Evolutionary conservation across 257 asterid genomes (phyloP).

Genomic region (Craterostigma plantagineum): DNA sequence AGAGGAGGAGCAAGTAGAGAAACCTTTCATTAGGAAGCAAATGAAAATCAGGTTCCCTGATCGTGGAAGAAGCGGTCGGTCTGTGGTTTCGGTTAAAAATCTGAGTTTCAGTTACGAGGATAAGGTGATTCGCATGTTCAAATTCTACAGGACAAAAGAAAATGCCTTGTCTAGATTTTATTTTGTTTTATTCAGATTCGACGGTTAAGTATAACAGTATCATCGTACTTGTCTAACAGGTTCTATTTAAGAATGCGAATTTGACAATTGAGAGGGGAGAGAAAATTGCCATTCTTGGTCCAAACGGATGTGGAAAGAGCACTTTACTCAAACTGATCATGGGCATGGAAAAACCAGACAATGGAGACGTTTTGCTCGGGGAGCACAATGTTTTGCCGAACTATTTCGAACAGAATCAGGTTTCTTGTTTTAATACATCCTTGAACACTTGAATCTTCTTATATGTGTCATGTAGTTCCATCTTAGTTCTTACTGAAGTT

Average conservation of each 20-base stretch:
- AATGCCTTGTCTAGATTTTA: not conserved
- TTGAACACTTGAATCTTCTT: not conserved
- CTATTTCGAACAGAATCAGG: conserved; percentile 99
- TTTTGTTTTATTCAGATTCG: not conserved
- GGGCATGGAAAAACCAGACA: conserved; percentile 55
- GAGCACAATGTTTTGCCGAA: conserved; percentile 88
- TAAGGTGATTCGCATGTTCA: conserved; percentile 33
- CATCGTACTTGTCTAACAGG: conserved; percentile 19
- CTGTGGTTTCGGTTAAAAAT: conserved; percentile 49
- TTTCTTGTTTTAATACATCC: conserved; percentile 9
- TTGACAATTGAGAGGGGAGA: conserved; percentile 80
- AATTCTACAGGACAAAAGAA: not conserved
- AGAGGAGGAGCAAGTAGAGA: conserved; percentile 83
- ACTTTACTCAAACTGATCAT: conserved; percentile 81
- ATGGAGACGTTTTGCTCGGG: conserved; percentile 71
- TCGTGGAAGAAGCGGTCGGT: conserved; percentile 86
- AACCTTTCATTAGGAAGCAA: conserved; percentile 95
- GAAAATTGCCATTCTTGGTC: conserved; percentile 93
- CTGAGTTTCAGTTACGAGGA: conserved; percentile 62
- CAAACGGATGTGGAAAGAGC: conserved; percentile 98
- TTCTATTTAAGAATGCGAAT: conserved; percentile 63
- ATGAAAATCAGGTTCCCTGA: conserved; percentile 97
- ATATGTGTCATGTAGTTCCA: not conserved
- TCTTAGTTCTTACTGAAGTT: not conserved
- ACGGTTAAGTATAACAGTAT: too few species aligned